Base-by-base conservation (phyloP, 2,329 filamentous ascomycete species). In the Sporothrix luriei region DNA sequence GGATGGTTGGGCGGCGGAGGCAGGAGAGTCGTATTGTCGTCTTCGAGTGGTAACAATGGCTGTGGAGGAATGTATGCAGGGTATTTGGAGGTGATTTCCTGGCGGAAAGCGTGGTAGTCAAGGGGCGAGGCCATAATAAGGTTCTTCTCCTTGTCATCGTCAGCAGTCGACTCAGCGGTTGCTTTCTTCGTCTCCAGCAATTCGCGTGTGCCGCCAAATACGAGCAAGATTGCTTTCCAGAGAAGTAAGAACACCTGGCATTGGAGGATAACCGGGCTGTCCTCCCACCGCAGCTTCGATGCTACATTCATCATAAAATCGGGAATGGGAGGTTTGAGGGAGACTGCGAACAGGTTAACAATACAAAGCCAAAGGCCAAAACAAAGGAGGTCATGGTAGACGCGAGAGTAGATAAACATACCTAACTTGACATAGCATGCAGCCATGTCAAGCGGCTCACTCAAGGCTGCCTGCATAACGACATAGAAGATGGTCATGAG, bases 21-120 rank as follows among this genome's bases (percentile, higher is more conserved):
- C 10, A 99, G 83, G 52, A 98, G 91, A 1, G 93, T 96, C 72
- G 92, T 95, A 76, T 95, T 94, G 68, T 97, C 94, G 24, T 92
- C 87, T 77, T 98, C 94, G 16, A 98, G 84, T 1, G 93, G 93
- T 71, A 98, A 89, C 6, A 91, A 80, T 1, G 92, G 90, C 68
- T 88, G 90, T 2, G 95, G 95, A 2, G 95, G 94, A 70, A 97
- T 91, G 78, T 99, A 99, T 2, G 95, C 92, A 13, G 95, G 95
- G 78, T 99, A 99, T 80, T 99, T 99, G 2, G 94, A 97, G 19
- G 91, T 96, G 70, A 99, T 94, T 78, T 99, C 95, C 78, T 97
- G 94, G 48, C 95, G 90, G 77, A 99, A 99, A 26, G 94, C 86
- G 77, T 99, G 94, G 77, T 99, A 99, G 76, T 99, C 95, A 13